phyloP scores from a whole-genome alignment of 2,329 filamentous ascomycete species.

The Graphilbum sp. region DNA sequence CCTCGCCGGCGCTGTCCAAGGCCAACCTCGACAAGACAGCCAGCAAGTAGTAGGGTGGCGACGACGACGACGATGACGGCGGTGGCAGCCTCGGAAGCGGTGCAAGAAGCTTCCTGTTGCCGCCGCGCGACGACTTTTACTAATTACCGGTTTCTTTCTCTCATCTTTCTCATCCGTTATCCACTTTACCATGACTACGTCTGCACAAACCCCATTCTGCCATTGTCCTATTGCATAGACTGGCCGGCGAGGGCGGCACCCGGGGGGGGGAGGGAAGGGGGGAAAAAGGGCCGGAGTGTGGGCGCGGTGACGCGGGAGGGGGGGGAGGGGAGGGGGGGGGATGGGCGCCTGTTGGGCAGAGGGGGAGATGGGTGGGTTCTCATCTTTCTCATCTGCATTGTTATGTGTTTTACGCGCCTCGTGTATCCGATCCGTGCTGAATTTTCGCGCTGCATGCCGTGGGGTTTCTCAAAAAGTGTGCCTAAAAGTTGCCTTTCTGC shows the following conservation, averaged over 20 bases:
- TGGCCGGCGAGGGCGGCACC: slow-evolving; percentile 10
- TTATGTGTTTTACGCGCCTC: slow-evolving; percentile 13
- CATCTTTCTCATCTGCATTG: slow-evolving; percentile 14
- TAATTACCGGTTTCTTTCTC: neutral
- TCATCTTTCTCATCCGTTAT: slow-evolving; percentile 8
- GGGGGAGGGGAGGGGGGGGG: neutral
- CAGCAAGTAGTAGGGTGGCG: slow-evolving; percentile 18
- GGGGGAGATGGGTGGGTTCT: neutral
- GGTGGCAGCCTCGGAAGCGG: too few relatives aligned
- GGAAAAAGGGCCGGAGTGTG: neutral
- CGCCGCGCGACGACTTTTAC: neutral
- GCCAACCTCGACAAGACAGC: slow-evolving; percentile 37
- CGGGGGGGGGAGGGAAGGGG: neutral
- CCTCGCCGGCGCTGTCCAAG: slow-evolving; percentile 50
- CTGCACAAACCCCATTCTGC: slow-evolving; percentile 14
- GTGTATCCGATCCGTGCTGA: too few relatives aligned
- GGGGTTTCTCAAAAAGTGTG: slow-evolving; percentile 28
- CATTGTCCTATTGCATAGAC: slow-evolving; percentile 28
- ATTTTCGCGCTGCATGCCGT: slow-evolving; percentile 13
- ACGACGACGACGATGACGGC: too few relatives aligned
- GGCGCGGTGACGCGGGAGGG: too few relatives aligned
- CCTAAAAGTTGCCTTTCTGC: slow-evolving; percentile 27
- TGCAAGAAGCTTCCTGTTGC: neutral
- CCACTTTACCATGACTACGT: slow-evolving; percentile 12
- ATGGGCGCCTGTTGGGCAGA: neutral